Base-by-base conservation (phyloP, 768 basidiomycete genomes). In the Lentinula raphanica region DNA sequence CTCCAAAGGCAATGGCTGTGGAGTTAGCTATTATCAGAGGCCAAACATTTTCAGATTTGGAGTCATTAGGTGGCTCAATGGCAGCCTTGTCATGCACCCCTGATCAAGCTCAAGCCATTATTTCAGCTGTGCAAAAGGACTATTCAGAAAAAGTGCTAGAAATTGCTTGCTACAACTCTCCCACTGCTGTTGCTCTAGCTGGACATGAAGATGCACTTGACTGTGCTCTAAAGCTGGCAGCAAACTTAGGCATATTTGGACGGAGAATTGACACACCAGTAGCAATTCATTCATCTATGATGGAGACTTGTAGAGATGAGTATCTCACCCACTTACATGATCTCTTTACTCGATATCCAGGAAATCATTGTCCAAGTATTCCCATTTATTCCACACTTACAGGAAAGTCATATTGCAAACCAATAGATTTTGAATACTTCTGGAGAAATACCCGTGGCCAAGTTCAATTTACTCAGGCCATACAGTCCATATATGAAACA, bases 21-120 rank as follows among this genome's bases (percentile, higher is more conserved):
- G 75, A 78, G 60, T 58, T 80, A 6, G 71, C 78, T 1, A 72
- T 79, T 49, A 71, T 71, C 39, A 73, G 78, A n/a, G 76, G 76
- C 12, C 57, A 56, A 27, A 69, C 74, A 1, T 67, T 79, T 64
- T 61, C 68, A 0, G 53, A 62, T 0, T 61, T 72, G 13, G 76
- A 79, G 59, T 54, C 58, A 2, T 48, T 60, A 13, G 70, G 69
- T 7, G 76, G 73, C 0, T 68, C 72, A 0, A 81, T 81, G 79
- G 79, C 76, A 2, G 79, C 77, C 1, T 48, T 80, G 3, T 62
- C 66, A 1, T 79, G 79, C 62, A 63, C 57, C 17, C 59, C 68
- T 3, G 63, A 67, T 0, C 63, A 67, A 0, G 72, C 72, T 11
- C 49, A 59, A 32, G 61, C 58, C 3, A 57, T 76, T 17, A 67